Evolutionary conservation across 192 early-diverging fungal species (phyloP).

Genomic region (Coemansia sp.): DNA sequence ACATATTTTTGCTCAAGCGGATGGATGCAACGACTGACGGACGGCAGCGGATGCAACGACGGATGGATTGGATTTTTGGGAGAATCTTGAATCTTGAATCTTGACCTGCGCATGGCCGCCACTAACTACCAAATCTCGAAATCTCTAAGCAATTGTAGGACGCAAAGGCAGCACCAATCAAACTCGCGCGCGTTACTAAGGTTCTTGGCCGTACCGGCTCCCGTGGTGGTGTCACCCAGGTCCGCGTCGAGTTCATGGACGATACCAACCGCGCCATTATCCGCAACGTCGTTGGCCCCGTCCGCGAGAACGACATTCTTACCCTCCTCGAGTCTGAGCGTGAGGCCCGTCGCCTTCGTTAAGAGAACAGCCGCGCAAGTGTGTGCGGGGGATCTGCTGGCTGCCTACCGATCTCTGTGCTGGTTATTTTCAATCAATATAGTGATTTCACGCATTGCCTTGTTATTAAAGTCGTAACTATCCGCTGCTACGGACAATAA

Average conservation of each 20-base stretch:
- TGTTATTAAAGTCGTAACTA: too few species aligned
- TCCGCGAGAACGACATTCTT: conserved; percentile 95
- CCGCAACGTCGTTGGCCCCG: conserved; percentile 99
- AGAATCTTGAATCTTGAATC: too few species aligned
- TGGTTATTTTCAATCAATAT: conserved; percentile 2
- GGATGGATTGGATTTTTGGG: too few species aligned
- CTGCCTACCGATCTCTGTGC: not conserved
- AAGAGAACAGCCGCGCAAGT: conserved; percentile 46
- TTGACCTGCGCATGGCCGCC: too few species aligned
- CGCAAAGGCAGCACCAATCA: conserved; percentile 59
- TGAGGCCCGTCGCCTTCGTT: conserved; percentile 99
- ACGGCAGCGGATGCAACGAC: too few species aligned
- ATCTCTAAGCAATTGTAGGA: too few species aligned
- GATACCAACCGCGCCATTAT: conserved; percentile 96
- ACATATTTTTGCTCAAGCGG: too few species aligned
- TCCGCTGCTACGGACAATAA: too few species aligned
- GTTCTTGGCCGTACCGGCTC: conserved; percentile 99
- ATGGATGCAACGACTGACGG: too few species aligned
- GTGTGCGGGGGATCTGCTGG: not conserved
- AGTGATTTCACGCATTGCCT: not conserved
- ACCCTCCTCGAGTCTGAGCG: conserved; percentile 99
- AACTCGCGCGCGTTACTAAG: conserved; percentile 95
- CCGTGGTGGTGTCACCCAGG: conserved; percentile 99
- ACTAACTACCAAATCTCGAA: too few species aligned
- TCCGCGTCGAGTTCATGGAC: conserved; percentile 99